Evolutionary conservation across 805 yeast species (phyloP).

Genomic region (Kluyveromyces starmeri): DNA sequence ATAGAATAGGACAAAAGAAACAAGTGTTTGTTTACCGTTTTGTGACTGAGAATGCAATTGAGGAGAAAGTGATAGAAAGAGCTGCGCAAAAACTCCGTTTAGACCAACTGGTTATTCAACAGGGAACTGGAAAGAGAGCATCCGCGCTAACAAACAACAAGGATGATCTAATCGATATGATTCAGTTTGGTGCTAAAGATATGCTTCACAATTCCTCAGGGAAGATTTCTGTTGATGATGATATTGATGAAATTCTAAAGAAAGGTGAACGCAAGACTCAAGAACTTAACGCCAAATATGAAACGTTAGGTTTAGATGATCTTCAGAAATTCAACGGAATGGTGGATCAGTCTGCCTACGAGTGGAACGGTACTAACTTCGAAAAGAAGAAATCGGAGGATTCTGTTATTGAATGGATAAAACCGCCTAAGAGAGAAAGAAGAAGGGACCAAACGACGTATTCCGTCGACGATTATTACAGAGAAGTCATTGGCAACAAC

Average conservation of each 20-base stretch:
- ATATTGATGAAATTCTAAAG: constrained; percentile 73
- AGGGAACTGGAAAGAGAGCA: constrained; percentile 51
- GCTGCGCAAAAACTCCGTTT: constrained; percentile 90
- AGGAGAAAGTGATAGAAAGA: constrained; percentile 89
- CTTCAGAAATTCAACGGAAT: constrained; percentile 69
- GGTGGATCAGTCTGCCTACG: constrained; percentile 82
- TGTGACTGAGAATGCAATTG: constrained; percentile 93
- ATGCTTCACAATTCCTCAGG: constrained; percentile 53
- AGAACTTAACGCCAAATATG: constrained; percentile 69
- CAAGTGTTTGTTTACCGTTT: constrained; percentile 89
- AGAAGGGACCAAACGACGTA: constrained; percentile 74
- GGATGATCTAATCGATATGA: constrained; percentile 89
- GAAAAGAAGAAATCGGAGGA: constrained; percentile 33
- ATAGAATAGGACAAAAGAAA: constrained; percentile 93
- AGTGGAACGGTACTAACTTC: constrained; percentile 86
- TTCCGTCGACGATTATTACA: constrained; percentile 67
- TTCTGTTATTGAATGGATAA: constrained; percentile 48
- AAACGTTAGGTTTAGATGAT: constrained; percentile 84
- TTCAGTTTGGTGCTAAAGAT: constrained; percentile 91
- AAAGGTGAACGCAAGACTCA: constrained; percentile 79
- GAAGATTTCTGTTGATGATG: constrained; percentile 37
- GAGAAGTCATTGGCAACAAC: constrained; percentile 43
- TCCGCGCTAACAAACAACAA: constrained; percentile 39
- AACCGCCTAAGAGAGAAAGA: constrained; percentile 50
- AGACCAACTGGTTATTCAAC: constrained; percentile 94